These are phyloP conservation scores for Chrysanthemum makinoi DNA, from an alignment of 129 eudicot genomes.

Conservation along the genomic window DNA sequence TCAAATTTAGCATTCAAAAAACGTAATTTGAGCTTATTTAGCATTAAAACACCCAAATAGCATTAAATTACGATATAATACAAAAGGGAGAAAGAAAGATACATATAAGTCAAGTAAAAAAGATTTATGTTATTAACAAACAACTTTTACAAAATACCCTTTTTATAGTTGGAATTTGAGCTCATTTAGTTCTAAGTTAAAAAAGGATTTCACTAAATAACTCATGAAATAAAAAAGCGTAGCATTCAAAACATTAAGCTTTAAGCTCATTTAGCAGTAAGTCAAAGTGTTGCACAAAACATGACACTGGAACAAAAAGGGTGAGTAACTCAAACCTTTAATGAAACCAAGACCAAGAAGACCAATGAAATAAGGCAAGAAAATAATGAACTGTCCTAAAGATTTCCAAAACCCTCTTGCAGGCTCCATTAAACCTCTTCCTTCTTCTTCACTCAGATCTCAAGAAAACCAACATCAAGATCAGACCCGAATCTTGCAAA, in stretches of 20 bases:
- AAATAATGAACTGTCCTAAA: constrained; percentile 57
- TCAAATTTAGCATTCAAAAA: constrained; percentile 11
- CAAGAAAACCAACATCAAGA: constrained; percentile 24
- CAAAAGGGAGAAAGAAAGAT: background rate
- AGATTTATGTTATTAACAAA: too few relatives aligned
- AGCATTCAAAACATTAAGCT: too few relatives aligned
- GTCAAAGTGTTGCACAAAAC: too few relatives aligned
- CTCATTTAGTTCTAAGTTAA: too few relatives aligned
- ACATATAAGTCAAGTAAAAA: background rate
- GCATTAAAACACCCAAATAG: constrained; percentile 4
- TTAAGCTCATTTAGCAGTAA: too few relatives aligned
- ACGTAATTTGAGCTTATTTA: constrained; percentile 1
- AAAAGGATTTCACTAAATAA: background rate
- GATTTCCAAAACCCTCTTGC: constrained; percentile 67
- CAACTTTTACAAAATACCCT: too few relatives aligned
- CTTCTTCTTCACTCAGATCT: constrained; percentile 30
- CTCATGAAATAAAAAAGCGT: too few relatives aligned
- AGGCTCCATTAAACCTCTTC: constrained; percentile 56
- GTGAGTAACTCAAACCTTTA: constrained; percentile 48
- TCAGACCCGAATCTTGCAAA: constrained; percentile 22
- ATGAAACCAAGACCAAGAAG: constrained; percentile 79
- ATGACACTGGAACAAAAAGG: too few relatives aligned
- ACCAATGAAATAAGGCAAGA: constrained; percentile 88
- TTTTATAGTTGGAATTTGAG: too few relatives aligned
- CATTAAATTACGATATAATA: background rate